Conservation (phyloP, 2,329 filamentous ascomycete species). For the Aspergillus bombycis region DNA sequence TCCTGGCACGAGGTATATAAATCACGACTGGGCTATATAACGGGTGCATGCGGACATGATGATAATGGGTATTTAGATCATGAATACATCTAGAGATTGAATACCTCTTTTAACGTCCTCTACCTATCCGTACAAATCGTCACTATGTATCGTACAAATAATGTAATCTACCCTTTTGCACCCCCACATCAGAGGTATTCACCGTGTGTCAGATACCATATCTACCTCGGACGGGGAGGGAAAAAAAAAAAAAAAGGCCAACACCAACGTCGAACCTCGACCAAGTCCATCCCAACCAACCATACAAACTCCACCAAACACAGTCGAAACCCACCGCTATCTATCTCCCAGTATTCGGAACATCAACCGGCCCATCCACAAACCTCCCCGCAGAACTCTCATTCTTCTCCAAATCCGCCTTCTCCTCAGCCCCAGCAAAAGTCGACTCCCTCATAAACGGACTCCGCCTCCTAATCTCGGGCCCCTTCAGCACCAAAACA, state of each 20-base stretch:
- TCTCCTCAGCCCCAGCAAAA: constrained; percentile 17
- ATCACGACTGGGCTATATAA: neutral
- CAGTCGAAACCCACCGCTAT: neutral
- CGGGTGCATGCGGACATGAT: neutral
- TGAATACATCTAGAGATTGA: neutral
- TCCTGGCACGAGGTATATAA: constrained; percentile 24
- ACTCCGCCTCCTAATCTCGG: constrained; percentile 37
- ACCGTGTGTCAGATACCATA: neutral
- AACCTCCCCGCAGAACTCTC: neutral
- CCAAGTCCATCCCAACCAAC: neutral
- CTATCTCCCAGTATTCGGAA: neutral
- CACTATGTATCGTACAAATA: too few relatives aligned
- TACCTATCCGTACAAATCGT: neutral
- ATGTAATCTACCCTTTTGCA: too few relatives aligned
- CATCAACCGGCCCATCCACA: neutral
- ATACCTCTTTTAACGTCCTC: neutral
- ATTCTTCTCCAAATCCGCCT: neutral
- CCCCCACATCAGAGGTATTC: neutral
- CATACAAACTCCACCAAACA: neutral
- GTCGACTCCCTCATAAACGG: constrained; percentile 36
- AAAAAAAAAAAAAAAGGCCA: neutral
- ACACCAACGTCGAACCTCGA: too few relatives aligned
- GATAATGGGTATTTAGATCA: neutral
- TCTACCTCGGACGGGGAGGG: neutral
- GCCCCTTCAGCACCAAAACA: constrained; percentile 46